Evolutionary conservation across 1,284 basidiomycete species (phyloP), one percentile per base, ranked within the genome.

Genomic region (Ganoderma resinaceum): DNA sequence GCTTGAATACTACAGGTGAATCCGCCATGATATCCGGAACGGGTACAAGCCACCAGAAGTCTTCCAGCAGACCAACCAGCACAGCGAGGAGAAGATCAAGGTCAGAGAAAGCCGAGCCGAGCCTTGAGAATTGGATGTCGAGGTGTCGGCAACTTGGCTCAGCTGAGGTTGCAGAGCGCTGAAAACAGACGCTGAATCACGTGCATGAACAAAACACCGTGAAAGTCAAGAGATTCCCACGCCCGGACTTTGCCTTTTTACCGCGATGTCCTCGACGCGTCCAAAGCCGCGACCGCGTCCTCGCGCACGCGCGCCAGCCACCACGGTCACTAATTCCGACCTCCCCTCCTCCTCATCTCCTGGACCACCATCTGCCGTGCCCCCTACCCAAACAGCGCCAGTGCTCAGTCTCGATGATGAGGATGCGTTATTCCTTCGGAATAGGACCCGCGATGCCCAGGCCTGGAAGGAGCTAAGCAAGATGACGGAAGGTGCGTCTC

Each of bases 361-460:
- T 16, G 70, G 66, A 14, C 70, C 76, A 1, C 72, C 74, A 31
- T 68, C 73, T 14, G 49, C 69, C 12, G 23, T 59, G 3, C 43
- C 61, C 11, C 23, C 70, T 2, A 43, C 63, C 2, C 53, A 59
- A 33, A 46, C 75, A 43, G 67, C 76, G 23, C 70, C 75, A n/a
- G 58, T 66, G 7, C 37, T 58, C 2, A 69, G 59, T 29, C 65
- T 66, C n/a, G 77, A 84, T 20, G 87, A 91, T 65, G 86, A 87
- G 66, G 91, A 93, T 76, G 86, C 85, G 16, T 81, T 87, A 75
- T 93, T 93, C 73, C 84, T 91, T 72, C 84, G 85, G 61, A 92
- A 92, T 74, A 81, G 79, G 46, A 83, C 84, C 67, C 82, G 88
- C 63, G 86, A 86, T 2, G 77, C 81, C 9, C 80, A 84, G 61